Base-by-base conservation (phyloP, 164 flowering plant genomes). In the Piper longum region DNA sequence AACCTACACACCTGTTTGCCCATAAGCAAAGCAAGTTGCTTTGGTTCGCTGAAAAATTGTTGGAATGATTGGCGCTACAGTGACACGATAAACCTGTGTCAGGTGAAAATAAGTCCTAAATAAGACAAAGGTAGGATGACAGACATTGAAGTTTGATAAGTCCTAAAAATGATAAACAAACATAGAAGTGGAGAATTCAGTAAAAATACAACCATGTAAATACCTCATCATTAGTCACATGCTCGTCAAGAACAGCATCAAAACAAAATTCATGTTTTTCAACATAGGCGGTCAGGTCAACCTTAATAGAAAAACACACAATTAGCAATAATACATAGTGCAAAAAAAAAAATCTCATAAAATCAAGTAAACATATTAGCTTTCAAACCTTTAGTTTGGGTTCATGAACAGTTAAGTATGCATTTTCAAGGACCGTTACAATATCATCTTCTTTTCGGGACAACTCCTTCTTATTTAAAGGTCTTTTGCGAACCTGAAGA, bases 11-110 rank as follows among this genome's bases (percentile, higher is more conserved):
- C 97, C 97, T 78, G 99, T 95, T 70, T 95, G 99, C 60, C 99
- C 99, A 81, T 93, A 93, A 14, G 99, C 99, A 76, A 93, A 93
- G 79, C 99, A 93, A 41, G 99, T 93, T 59, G 99, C 99, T 77
- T 90, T 93, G 48, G 97, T 88, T 66, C 92, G 75, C 73, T 90
- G 92, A 69, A 93, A 93, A 55, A 93, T 88, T 60, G 75, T 82
- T 40, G 99, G 99, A 71, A 93, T 87, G 52, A 90, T 93, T 61
- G 99, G 99, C 71, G 88, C 84, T 40, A 93, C 91, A 14, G 99
- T 90, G 5, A 52, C 85, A 57, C 86, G 85, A 77, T 93, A 93
- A 7, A 93, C 97, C 99, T 93, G 81, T 51, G 66, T 62, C 72
- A 70, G 3, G 11, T 67, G 41, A 19, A 48, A 41, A 17, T 3